phyloP scores from a whole-genome alignment of 306 rosid genomes.

The Gleditsia sinensis region DNA sequence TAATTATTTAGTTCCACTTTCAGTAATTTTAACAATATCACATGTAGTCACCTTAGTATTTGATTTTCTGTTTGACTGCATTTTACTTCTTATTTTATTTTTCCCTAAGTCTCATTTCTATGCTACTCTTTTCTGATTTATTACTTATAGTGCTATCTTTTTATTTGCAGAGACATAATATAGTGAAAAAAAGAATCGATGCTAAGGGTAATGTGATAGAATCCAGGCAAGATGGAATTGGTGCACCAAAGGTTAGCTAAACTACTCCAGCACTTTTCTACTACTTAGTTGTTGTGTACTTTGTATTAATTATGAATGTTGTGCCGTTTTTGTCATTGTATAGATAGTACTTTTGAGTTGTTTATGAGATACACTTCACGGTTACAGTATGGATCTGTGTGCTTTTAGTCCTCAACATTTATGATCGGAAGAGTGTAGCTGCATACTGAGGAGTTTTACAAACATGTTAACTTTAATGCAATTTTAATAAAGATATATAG shows the following conservation, averaged over 20 bases:
- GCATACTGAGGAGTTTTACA: constrained; percentile 1
- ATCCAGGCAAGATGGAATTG: constrained; percentile 77
- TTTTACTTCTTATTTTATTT: constrained; percentile 21
- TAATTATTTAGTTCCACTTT: constrained; percentile 25
- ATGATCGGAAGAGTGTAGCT: constrained; percentile 11
- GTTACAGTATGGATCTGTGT: constrained; percentile 1
- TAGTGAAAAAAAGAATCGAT: constrained; percentile 80
- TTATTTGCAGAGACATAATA: constrained; percentile 75
- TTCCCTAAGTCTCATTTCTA: constrained; percentile 1
- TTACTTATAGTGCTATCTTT: constrained; percentile 22
- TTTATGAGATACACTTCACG: constrained; percentile 14
- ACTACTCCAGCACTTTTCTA: constrained; percentile 17
- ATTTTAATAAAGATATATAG: neutral
- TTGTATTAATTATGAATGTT: constrained; percentile 8
- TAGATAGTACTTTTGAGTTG: constrained; percentile 4
- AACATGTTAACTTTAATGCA: constrained; percentile 17
- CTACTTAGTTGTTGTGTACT: constrained; percentile 12
- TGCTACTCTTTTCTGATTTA: constrained; percentile 16
- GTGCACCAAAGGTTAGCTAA: constrained; percentile 86
- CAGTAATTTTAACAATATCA: constrained; percentile 2
- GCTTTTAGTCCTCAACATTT: constrained; percentile 13
- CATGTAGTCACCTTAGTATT: neutral
- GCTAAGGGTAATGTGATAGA: constrained; percentile 69
- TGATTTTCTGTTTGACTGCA: constrained; percentile 4
- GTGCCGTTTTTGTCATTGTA: constrained; percentile 4